phyloP scores from a whole-genome alignment of 768 basidiomycete species.

The Dioszegia crocea region DNA sequence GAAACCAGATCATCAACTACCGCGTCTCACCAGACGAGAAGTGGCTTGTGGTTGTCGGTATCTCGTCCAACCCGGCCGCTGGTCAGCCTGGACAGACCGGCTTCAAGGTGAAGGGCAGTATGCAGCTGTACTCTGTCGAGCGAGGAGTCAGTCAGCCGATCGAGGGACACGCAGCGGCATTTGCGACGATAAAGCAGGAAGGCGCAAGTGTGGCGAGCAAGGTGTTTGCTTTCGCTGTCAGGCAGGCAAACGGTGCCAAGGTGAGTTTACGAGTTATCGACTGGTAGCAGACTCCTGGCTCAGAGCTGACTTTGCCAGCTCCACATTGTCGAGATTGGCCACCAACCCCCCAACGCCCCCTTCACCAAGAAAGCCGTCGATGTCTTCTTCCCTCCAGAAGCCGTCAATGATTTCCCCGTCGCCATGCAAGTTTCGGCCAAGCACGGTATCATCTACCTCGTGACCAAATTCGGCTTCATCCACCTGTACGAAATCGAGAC shows the following conservation, averaged over 20 bases:
- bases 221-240: slow-evolving; percentile 88
- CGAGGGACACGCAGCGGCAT: slow-evolving; percentile 95
- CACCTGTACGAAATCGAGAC: slow-evolving; percentile 97
- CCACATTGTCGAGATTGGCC: slow-evolving; percentile 97
- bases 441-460: slow-evolving; percentile 93
- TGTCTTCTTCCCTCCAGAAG: slow-evolving; percentile 98
- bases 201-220: slow-evolving; percentile 80
- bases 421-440: slow-evolving; percentile 98
- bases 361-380: slow-evolving; percentile 98
- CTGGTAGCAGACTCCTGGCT: background rate
- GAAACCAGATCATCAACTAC: slow-evolving; percentile 98
- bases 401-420: slow-evolving; percentile 96
- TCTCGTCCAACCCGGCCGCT: slow-evolving; percentile 72
- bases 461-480: slow-evolving; percentile 99
- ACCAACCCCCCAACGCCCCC: slow-evolving; percentile 81
- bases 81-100: slow-evolving; percentile 57
- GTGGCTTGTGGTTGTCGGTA: slow-evolving; percentile 95
- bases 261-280: slow-evolving; percentile 53
- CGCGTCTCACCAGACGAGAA: slow-evolving; percentile 87
- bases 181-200: slow-evolving; percentile 85
- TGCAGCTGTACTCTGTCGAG: slow-evolving; percentile 93
- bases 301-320: slow-evolving; percentile 57
- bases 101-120: slow-evolving; percentile 97
- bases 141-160: slow-evolving; percentile 94
- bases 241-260: slow-evolving; percentile 97